Evolutionary conservation across 2,329 filamentous ascomycete genomes (phyloP).

Genomic region (Penicillium aurantiogriseum): DNA sequence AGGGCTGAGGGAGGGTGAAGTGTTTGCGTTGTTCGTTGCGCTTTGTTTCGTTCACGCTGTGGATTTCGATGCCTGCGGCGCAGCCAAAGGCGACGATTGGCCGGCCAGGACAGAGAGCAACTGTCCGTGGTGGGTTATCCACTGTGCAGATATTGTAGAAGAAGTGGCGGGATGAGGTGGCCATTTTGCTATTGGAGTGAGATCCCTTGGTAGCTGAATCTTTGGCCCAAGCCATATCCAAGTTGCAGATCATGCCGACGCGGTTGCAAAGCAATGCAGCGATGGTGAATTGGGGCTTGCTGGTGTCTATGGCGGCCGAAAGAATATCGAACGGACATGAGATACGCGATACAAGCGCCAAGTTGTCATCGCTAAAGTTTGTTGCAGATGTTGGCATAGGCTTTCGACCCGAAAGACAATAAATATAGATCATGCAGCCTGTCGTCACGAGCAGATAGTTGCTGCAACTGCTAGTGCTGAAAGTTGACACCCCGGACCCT

Average conservation of each 20-base stretch:
- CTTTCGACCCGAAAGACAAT: constrained; percentile 41
- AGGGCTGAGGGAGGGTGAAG: constrained; percentile 44
- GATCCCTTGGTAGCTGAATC: constrained; percentile 3
- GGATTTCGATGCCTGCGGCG: constrained; percentile 61
- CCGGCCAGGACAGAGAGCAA: constrained; percentile 64
- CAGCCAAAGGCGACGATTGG: constrained; percentile 66
- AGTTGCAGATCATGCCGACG: constrained; percentile 60
- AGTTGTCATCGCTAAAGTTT: constrained; percentile 28
- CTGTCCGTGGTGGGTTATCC: constrained; percentile 63
- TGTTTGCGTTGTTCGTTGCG: constrained; percentile 39
- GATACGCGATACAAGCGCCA: constrained; percentile 53
- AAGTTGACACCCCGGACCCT: constrained; percentile 35
- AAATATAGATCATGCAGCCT: constrained; percentile 57
- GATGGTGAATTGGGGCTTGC: constrained; percentile 54
- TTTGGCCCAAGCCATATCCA: constrained; percentile 30
- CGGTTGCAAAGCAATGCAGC: constrained; percentile 61
- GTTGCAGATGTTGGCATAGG: constrained; percentile 22
- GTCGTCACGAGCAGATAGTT: constrained; percentile 57
- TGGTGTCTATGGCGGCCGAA: constrained; percentile 63
- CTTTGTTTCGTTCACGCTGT: constrained; percentile 55
- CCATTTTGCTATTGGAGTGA: constrained; percentile 28
- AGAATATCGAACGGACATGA: constrained; percentile 58
- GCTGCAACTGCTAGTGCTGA: constrained; percentile 58
- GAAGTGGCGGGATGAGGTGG: constrained; percentile 38
- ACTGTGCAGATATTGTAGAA: constrained; percentile 58